Base-by-base conservation (phyloP, 352 stramenopile genomes). In the Phytophthora vignae region DNA sequence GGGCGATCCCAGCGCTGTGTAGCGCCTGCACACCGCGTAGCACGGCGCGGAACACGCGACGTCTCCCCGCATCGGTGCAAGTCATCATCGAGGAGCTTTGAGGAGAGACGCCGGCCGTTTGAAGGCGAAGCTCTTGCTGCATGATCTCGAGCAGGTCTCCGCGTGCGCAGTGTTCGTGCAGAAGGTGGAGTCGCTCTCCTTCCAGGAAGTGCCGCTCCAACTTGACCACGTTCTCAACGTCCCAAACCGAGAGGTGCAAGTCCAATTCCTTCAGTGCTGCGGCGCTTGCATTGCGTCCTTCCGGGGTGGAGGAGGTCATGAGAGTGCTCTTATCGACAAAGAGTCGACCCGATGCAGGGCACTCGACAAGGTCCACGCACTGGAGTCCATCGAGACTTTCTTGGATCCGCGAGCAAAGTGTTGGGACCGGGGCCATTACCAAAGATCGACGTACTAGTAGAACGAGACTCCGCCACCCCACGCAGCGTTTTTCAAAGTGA, bases 11-110 rank as follows among this genome's bases (percentile, higher is more conserved):
- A 22, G 77, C 61, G 4, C 64, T 78, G 71, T 98, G 95, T 3
- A 99, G 83, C 46, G 90, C 93, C 8, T 88, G 79, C 0, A 98
- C 90, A 11, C 90, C 90, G 11, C 83, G 90, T 55, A 98, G 80
- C 69, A 97, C 91, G 69, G 98, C 85, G 36, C 36, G 57, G 49
- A 91, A 88, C 31, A 93, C 59, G 12, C 59, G 58, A 4, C 77
- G 78, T 44, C 88, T 68, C 10, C 73, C 74, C 12, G 65, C 50
- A 54, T 92, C 78, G n/a, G 60, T 78, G 25, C 60, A 77, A 22
- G 68, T 85, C n/a, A 75, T 78, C 56, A 88, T 55, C 0, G 62
- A 69, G 11, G 74, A 67, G 1, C 59, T 59, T 5, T 74, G 62
- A 21, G 38, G 12, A 4, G 75, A 36, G 21, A 89, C 52, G 0